phyloP scores from a whole-genome alignment of 768 basidiomycete genomes.

The Kwoniella sp. region DNA sequence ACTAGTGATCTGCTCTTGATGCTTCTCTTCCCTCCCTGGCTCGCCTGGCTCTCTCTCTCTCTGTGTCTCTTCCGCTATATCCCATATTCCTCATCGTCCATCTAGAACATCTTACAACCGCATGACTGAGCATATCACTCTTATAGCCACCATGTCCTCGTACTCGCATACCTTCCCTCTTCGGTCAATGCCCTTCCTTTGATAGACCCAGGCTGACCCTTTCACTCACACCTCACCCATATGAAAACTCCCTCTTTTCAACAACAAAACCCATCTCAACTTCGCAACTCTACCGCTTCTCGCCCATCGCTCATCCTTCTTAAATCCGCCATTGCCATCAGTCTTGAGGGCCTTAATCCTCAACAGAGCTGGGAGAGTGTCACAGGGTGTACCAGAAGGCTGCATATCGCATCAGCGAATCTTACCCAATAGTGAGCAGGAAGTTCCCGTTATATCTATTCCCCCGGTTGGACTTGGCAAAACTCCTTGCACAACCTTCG shows the following conservation, averaged over 20 bases:
- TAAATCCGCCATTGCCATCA: not conserved
- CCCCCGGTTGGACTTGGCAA: no score
- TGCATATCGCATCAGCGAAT: no score
- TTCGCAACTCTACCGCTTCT: not conserved
- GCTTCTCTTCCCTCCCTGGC: not conserved
- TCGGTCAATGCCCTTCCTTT: conserved; percentile 24
- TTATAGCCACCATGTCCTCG: not conserved
- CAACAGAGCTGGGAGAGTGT: no score
- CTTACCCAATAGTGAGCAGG: no score
- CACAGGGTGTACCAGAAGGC: no score
- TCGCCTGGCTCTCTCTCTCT: not conserved
- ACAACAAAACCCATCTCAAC: not conserved
- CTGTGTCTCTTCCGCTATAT: not conserved
- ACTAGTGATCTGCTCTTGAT: not conserved
- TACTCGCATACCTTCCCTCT: conserved; percentile 3
- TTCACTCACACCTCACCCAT: conserved; percentile 6
- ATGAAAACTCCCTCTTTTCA: conserved; percentile 2
- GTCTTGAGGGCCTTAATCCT: not conserved
- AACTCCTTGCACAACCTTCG: no score
- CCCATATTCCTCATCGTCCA: no score
- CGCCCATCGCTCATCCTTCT: not conserved
- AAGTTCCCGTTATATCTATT: no score
- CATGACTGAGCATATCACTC: not conserved
- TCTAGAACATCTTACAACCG: not conserved
- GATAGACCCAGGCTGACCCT: conserved; percentile 22